Evolutionary conservation across 1,284 basidiomycete genomes (phyloP), one percentile per base, ranked within the genome.

Genomic region (Sanghuangporus weigelae): DNA sequence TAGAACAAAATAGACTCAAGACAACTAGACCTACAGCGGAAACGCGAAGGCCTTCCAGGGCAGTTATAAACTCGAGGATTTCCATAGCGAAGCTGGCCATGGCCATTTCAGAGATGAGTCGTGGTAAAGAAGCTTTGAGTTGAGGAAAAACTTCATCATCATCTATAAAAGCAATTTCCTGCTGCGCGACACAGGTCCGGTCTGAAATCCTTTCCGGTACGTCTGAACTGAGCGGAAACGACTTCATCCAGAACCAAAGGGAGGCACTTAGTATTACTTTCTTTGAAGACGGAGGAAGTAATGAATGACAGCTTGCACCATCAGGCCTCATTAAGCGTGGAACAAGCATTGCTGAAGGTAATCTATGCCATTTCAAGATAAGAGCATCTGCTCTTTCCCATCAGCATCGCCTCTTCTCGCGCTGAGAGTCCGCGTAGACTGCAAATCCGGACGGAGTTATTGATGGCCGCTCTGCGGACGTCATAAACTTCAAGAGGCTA

Each of bases 71-170:
- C 31, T 53, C 50, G 50, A 53, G 35, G n/a, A 35, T n/a, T 21
- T 57, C 55, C 40, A 40, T n/a, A 7, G 55, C 26, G n/a, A 57
- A 57, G 11, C 21, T n/a, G 38, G 55, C 55, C 55, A 57, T 57
- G 12, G 7, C 19, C 8, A n/a, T 12, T 39, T n/a, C 36, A 57
- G 35, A 7, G 19, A 38, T 11, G 31, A 54, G 23, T 54, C 19
- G 36, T 46, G 7, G 16, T 19, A 19, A 16, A n/a, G 44, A 46
- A 46, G 44, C 1, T 12, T 2, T n/a, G 16, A 19, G 1, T 16
- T 4, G 16, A 46, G 44, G 7, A 21, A 2, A 21, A n/a, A 7
- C 7, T 46, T 19, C 16, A 7, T 7, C 21, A 6, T n/a, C 21
- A 7, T n/a, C 16, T 46, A n/a, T 46, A 46, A 46, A 46, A n/a